These are phyloP conservation scores for Paramecium caudatum DNA, from an alignment of 73 alveolate species.

Conservation along the genomic window DNA sequence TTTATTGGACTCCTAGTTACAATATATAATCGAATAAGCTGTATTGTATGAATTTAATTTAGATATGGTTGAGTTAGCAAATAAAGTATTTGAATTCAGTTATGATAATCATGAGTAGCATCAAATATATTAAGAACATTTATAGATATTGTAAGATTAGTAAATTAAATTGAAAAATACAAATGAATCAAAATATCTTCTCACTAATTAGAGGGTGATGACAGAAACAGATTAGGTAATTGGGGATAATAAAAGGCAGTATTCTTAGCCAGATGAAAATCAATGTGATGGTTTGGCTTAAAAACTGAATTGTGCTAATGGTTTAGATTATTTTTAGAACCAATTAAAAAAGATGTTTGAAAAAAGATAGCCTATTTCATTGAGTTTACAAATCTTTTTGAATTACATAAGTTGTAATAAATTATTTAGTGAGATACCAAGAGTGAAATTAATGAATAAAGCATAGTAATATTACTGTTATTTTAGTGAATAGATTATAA, in stretches of 20 bases:
- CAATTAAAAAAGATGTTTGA: no score
- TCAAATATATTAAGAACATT: constrained; percentile 1
- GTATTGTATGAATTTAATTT: neutral
- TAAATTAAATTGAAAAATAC: neutral
- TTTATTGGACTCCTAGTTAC: constrained; percentile 16
- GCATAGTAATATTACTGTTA: neutral
- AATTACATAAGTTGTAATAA: neutral
- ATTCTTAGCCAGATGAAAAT: no score
- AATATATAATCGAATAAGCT: neutral
- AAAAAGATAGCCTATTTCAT: neutral
- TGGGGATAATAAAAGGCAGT: no score
- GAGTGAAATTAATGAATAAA: constrained; percentile 49
- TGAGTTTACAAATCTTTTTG: neutral
- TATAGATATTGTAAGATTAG: neutral
- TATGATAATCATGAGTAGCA: constrained; percentile 13
- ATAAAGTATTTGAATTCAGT: constrained; percentile 25
- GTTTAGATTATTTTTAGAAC: constrained; percentile 38
- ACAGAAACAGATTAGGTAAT: neutral
- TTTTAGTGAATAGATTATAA: neutral
- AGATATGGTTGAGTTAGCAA: constrained; percentile 51
- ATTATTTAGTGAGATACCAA: constrained; percentile 12
- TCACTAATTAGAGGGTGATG: neutral
- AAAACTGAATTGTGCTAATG: no score
- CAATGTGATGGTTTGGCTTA: no score
- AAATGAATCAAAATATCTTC: neutral